Percentiles rank a stretch among this genome's conserved stretches.
Evolutionary conservation across 148 eudicot genomes (phyloP).

Genomic region (Agrostemma githago): DNA sequence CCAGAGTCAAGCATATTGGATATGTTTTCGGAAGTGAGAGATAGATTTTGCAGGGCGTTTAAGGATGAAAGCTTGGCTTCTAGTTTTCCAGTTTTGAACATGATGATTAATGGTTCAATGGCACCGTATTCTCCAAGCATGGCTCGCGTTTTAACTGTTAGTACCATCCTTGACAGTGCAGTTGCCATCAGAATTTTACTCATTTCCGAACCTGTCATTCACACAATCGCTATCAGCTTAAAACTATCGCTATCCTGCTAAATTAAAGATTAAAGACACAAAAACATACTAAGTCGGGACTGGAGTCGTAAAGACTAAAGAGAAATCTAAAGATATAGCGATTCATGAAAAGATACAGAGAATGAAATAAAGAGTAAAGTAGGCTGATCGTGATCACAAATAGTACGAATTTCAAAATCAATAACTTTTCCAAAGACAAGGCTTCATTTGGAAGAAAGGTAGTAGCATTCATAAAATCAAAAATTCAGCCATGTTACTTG

Average conservation of each 20-base stretch:
- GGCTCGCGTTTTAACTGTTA: constrained; percentile 58
- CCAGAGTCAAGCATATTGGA: constrained; percentile 47
- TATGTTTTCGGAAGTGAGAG: constrained; percentile 47
- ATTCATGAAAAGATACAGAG: constrained; percentile 5
- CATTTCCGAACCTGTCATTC: constrained; percentile 76
- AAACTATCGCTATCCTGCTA: background rate
- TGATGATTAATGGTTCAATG: constrained; percentile 62
- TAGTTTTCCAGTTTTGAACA: constrained; percentile 79
- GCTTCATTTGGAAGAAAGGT: constrained; percentile 32
- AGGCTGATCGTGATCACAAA: constrained; percentile 15
- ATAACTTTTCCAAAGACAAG: constrained; percentile 12
- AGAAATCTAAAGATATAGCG: background rate
- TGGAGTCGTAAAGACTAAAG: constrained; percentile 6
- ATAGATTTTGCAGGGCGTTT: constrained; percentile 60
- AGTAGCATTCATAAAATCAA: constrained; percentile 20
- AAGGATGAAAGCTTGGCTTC: constrained; percentile 76
- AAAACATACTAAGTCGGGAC: too few species aligned
- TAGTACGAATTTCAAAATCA: constrained; percentile 20
- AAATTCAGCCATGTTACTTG: background rate
- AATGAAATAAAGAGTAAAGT: constrained; percentile 22
- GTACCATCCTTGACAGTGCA: constrained; percentile 69
- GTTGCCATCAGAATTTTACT: constrained; percentile 86
- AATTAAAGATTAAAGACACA: background rate
- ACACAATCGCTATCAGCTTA: background rate
- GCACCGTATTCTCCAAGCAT: constrained; percentile 73